These are phyloP conservation scores for Shiraia bambusicola DNA, from an alignment of 2,329 filamentous ascomycete genomes.

Conservation along the genomic window DNA sequence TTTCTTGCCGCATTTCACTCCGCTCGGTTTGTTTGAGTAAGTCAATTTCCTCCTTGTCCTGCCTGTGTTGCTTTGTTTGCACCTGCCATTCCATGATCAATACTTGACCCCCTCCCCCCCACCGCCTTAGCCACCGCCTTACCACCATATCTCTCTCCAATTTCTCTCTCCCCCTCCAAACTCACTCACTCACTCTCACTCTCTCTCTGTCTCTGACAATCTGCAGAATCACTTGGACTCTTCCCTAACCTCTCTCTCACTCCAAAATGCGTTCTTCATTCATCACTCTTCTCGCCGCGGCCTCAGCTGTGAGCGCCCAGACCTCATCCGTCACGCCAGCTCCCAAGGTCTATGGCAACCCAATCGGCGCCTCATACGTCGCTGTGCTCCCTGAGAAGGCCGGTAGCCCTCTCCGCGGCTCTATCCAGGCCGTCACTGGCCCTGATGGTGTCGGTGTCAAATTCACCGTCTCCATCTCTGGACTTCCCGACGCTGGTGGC, in stretches of 20 bases:
- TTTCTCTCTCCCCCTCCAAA: not conserved
- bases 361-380: slow-evolving; percentile 42
- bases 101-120: too few relatives aligned
- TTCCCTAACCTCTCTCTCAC: slow-evolving; percentile 10
- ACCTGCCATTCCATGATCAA: too few relatives aligned
- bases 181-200: slow-evolving; percentile 2
- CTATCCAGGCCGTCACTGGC: slow-evolving; percentile 35
- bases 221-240: slow-evolving; percentile 9
- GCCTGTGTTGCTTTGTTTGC: not conserved
- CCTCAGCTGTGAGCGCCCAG: slow-evolving; percentile 33
- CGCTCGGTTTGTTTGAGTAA: not conserved
- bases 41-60: slow-evolving; percentile 1
- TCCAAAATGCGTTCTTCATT: slow-evolving; percentile 36
- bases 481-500: slow-evolving; percentile 46
- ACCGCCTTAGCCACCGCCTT: too few relatives aligned
- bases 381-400: slow-evolving; percentile 41
- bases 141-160: too few relatives aligned
- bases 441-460: slow-evolving; percentile 44
- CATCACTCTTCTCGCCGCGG: slow-evolving; percentile 32
- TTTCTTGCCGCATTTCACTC: not conserved
- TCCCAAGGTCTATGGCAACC: slow-evolving; percentile 41
- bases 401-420: slow-evolving; percentile 38
- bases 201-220: slow-evolving; percentile 10
- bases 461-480: slow-evolving; percentile 45
- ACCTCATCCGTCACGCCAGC: slow-evolving; percentile 32